phyloP scores from a whole-genome alignment of 2,329 filamentous ascomycete species.

The Penicillium vulpinum region DNA sequence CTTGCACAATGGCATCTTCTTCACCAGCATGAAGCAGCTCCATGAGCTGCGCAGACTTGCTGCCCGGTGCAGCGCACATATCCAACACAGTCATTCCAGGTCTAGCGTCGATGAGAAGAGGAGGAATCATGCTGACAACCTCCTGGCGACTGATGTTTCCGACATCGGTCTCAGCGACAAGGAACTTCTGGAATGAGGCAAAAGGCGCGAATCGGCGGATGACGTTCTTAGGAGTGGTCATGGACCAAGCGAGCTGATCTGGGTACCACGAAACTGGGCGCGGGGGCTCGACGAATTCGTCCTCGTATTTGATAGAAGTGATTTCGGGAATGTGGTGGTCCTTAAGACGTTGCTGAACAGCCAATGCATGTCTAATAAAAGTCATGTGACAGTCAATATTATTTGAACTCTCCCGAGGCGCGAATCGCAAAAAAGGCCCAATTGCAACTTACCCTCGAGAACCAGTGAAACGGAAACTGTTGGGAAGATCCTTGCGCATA shows the following conservation, averaged over 20 bases:
- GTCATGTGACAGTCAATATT: conserved; percentile 10
- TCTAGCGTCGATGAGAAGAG: conserved; percentile 83
- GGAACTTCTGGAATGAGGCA: conserved; percentile 92
- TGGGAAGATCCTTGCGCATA: conserved; percentile 81
- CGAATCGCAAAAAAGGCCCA: conserved; percentile 1
- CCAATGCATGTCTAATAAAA: conserved; percentile 74
- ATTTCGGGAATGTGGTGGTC: conserved; percentile 90
- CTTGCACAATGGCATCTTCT: conserved; percentile 77
- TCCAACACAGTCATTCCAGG: conserved; percentile 93
- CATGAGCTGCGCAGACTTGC: conserved; percentile 92
- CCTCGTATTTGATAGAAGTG: conserved; percentile 79
- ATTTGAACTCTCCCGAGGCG: neutral
- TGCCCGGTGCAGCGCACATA: conserved; percentile 93
- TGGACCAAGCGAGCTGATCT: conserved; percentile 91
- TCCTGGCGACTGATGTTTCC: conserved; percentile 98
- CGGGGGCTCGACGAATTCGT: conserved; percentile 76
- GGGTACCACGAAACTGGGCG: conserved; percentile 87
- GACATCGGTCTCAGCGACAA: conserved; percentile 94
- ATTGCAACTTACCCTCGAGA: conserved; percentile 72
- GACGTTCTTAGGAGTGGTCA: conserved; percentile 97
- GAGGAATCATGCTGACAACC: conserved; percentile 98
- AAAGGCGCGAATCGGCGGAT: conserved; percentile 93
- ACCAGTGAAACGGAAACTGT: conserved; percentile 96
- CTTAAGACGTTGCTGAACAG: conserved; percentile 85
- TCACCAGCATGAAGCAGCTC: conserved; percentile 93